Percentiles rank a stretch among this genome's conserved stretches.
These are phyloP conservation scores for Mortierella sp. DNA, from an alignment of 371 early-diverging fungal species.

Conservation along the genomic window DNA sequence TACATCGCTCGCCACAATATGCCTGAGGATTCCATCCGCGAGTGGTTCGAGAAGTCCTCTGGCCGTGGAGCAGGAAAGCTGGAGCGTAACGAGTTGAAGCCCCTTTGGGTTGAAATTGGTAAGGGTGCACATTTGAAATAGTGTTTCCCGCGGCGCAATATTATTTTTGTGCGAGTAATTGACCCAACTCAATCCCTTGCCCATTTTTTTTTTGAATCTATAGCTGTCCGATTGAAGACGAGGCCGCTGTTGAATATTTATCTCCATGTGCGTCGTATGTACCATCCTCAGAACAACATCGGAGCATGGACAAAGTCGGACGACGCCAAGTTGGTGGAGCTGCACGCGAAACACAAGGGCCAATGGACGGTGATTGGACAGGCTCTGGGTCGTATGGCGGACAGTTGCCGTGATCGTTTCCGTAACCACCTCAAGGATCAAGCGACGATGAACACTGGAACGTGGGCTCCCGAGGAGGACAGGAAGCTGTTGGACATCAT, in stretches of 20 bases:
- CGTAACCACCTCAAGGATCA: slow-evolving; percentile 54
- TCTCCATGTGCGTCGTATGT: slow-evolving; percentile 56
- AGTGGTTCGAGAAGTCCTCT: slow-evolving; percentile 52
- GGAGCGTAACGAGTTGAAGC: slow-evolving; percentile 49
- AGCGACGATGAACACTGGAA: slow-evolving; percentile 48
- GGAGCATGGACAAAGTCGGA: slow-evolving; percentile 58
- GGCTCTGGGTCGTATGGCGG: slow-evolving; percentile 52
- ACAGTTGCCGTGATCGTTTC: slow-evolving; percentile 54
- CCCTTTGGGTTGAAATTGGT: slow-evolving; percentile 57
- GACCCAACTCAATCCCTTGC: background rate
- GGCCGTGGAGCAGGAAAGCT: slow-evolving; percentile 41
- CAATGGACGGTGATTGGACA: slow-evolving; percentile 51
- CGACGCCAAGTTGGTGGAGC: slow-evolving; percentile 38
- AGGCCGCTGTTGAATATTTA: slow-evolving; percentile 53
- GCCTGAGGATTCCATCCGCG: slow-evolving; percentile 39
- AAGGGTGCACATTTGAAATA: background rate
- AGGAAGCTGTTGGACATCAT: slow-evolving; percentile 43
- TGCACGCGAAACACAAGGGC: slow-evolving; percentile 45
- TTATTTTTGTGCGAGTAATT: background rate
- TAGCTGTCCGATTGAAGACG: slow-evolving; percentile 49
- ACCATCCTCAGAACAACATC: slow-evolving; percentile 56
- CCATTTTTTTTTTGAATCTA: background rate
- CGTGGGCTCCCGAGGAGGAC: slow-evolving; percentile 51
- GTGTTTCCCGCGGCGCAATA: background rate
- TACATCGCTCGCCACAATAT: slow-evolving; percentile 46